Evolutionary conservation across 148 eudicot species (phyloP).

Genomic region (Bassia scoparia): DNA sequence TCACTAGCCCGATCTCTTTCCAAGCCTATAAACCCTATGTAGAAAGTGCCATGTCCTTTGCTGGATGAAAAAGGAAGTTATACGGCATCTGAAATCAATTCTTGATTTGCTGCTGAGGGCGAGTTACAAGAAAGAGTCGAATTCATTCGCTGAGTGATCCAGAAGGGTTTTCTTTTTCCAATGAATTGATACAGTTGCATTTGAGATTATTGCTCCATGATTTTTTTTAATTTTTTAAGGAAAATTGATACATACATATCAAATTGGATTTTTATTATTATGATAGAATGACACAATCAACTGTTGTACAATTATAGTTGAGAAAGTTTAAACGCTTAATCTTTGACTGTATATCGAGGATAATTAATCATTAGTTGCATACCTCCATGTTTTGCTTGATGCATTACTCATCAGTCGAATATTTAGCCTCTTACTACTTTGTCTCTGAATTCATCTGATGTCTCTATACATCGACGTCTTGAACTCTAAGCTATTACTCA

Average conservation of each 20-base stretch:
- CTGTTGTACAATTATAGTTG: background rate
- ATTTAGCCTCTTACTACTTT: background rate
- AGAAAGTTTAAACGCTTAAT: background rate
- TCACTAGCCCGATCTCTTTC: constrained; percentile 48
- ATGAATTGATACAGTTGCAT: constrained; percentile 86
- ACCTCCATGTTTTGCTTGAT: background rate
- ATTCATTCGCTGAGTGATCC: constrained; percentile 86
- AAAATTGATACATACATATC: background rate
- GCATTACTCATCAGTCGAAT: background rate
- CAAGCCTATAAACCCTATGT: constrained; percentile 54
- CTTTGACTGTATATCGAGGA: background rate
- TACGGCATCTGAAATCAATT: constrained; percentile 38
- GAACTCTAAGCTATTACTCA: no score
- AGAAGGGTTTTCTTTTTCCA: constrained; percentile 86
- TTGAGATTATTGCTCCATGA: constrained; percentile 61
- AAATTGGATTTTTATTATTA: background rate
- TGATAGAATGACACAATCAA: background rate
- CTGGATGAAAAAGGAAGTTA: constrained; percentile 54
- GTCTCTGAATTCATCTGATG: no score
- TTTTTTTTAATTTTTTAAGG: background rate
- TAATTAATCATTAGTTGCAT: background rate
- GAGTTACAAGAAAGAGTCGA: constrained; percentile 31
- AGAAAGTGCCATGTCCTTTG: constrained; percentile 71
- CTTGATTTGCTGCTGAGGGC: constrained; percentile 37
- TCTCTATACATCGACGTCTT: no score